Conservation (phyloP, 148 eudicot species). For the Polygonum aviculare region DNA sequence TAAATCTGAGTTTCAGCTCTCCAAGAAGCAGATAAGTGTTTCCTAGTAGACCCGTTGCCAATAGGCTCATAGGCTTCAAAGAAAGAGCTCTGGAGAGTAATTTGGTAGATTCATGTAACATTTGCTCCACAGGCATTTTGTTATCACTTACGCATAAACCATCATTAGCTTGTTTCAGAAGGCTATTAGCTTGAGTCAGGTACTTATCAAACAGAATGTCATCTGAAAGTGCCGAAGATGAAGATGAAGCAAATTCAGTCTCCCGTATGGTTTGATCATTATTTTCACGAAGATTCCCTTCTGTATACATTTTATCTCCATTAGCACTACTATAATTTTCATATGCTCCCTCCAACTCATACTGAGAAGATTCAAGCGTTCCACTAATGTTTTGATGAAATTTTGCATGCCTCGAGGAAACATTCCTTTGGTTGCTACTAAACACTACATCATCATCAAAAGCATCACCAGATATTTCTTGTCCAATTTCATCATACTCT, state of each 20-base stretch:
- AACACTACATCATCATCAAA: conserved; percentile 6
- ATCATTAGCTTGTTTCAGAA: conserved; percentile 58
- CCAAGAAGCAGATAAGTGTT: conserved; percentile 97
- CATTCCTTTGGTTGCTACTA: conserved; percentile 1
- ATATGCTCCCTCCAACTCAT: conserved; percentile 16
- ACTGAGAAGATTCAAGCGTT: conserved; percentile 20
- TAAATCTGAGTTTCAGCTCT: conserved; percentile 63
- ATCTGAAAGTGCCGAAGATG: conserved; percentile 43
- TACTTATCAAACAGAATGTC: conserved; percentile 54
- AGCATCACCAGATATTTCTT: conserved; percentile 22
- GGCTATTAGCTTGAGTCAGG: conserved; percentile 51
- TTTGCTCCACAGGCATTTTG: conserved; percentile 45
- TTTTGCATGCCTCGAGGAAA: conserved; percentile 25
- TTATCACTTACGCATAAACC: conserved; percentile 29
- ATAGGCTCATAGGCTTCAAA: conserved; percentile 88
- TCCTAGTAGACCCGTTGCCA: conserved; percentile 87
- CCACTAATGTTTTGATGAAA: conserved; percentile 16
- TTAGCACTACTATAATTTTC: conserved; percentile 20
- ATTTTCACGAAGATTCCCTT: conserved; percentile 23
- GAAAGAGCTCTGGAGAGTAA: conserved; percentile 68
- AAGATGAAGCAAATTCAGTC: conserved; percentile 19
- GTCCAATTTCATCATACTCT: conserved; percentile 25
- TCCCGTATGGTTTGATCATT: conserved; percentile 19
- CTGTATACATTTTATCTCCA: conserved; percentile 17
- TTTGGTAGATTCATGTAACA: conserved; percentile 45